These are phyloP conservation scores for Aspergillus sp. DNA, from an alignment of 2,329 filamentous ascomycete genomes.

Conservation along the genomic window DNA sequence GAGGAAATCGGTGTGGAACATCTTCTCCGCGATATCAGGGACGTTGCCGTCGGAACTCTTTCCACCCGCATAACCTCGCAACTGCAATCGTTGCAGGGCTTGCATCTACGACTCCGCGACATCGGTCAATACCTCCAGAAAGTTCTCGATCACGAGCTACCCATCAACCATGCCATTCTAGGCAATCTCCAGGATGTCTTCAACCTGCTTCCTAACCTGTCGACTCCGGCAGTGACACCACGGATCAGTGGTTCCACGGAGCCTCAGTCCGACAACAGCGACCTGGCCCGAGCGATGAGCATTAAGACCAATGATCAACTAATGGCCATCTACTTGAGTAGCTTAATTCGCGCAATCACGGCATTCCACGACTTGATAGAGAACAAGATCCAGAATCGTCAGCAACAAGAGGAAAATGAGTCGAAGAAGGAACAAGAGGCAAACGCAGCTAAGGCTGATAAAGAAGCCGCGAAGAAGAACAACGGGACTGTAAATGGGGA, in stretches of 20 bases:
- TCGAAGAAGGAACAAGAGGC: constrained; percentile 65
- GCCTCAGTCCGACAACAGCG: constrained; percentile 63
- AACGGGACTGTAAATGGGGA: constrained; percentile 48
- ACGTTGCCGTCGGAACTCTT: constrained; percentile 93
- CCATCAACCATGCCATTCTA: constrained; percentile 94
- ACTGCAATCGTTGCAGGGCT: constrained; percentile 91
- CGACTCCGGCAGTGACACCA: constrained; percentile 65
- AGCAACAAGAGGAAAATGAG: constrained; percentile 94
- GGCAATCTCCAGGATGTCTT: constrained; percentile 99
- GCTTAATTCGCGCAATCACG: constrained; percentile 93
- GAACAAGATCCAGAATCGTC: constrained; percentile 99
- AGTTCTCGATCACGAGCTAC: constrained; percentile 85
- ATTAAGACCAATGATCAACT: constrained; percentile 99
- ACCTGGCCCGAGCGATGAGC: constrained; percentile 93
- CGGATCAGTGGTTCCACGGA: constrained; percentile 53
- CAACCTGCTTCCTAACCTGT: constrained; percentile 94
- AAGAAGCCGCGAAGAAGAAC: constrained; percentile 51
- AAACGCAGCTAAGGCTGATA: constrained; percentile 63
- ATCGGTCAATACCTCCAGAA: constrained; percentile 95
- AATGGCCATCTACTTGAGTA: constrained; percentile 96
- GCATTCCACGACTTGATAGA: constrained; percentile 99
- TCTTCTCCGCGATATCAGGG: constrained; percentile 92
- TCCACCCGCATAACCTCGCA: constrained; percentile 97
- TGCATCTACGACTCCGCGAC: constrained; percentile 89
- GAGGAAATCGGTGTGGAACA: constrained; percentile 99